Conservation (phyloP, 2,329 filamentous ascomycete genomes). For the Amauroascus verrucosus region DNA sequence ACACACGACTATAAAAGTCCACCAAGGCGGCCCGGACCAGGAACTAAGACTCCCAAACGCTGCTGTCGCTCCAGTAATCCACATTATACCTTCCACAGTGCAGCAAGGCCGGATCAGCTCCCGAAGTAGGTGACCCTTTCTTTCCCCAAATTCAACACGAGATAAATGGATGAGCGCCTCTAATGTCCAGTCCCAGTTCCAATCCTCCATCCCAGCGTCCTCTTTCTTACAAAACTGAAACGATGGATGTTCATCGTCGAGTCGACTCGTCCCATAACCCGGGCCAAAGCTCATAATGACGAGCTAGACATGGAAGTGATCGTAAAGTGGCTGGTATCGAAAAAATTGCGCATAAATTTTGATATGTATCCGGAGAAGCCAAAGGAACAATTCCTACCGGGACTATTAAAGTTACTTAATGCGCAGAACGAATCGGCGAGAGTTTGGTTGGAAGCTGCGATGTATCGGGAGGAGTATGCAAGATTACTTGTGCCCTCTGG, state of each 20-base stretch:
- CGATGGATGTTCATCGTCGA: conserved; percentile 12
- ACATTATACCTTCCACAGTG: background rate
- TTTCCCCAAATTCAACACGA: background rate
- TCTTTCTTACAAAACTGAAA: conserved; percentile 15
- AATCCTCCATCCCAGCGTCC: conserved; percentile 8
- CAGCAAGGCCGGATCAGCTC: background rate
- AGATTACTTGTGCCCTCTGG: background rate
- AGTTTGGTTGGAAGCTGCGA: background rate
- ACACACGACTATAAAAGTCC: conserved; percentile 1
- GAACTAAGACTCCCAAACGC: conserved; percentile 12
- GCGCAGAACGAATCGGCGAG: background rate
- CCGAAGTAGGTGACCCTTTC: background rate
- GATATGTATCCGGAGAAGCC: conserved; percentile 12
- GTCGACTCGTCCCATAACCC: conserved; percentile 11
- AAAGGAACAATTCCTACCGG: conserved; percentile 12
- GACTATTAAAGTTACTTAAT: conserved; percentile 5
- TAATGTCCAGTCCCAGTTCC: conserved; percentile 6
- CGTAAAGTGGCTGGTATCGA: conserved; percentile 10
- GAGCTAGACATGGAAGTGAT: conserved; percentile 7
- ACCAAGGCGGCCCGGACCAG: conserved; percentile 8
- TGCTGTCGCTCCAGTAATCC: conserved; percentile 1
- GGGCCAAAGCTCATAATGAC: conserved; percentile 6
- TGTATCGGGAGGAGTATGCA: background rate
- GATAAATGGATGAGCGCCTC: background rate
- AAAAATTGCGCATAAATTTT: conserved; percentile 8